Conservation (phyloP, 2,329 filamentous ascomycete species). For the Colletotrichum sp. region DNA sequence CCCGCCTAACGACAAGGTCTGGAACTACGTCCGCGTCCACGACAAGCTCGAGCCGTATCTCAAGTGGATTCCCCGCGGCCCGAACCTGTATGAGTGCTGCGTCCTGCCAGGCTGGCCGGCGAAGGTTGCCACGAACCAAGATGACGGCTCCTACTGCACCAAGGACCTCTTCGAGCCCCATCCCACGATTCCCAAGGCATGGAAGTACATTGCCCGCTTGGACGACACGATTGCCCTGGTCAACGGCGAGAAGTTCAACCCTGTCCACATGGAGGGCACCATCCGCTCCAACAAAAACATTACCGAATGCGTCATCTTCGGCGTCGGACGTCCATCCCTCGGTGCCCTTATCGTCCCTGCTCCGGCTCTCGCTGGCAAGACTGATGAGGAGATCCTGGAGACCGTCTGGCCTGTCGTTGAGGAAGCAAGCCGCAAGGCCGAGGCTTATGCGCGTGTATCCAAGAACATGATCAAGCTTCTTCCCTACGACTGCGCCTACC, state of each 20-base stretch:
- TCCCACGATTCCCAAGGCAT: constrained; percentile 53
- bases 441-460: constrained; percentile 43
- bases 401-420: constrained; percentile 37
- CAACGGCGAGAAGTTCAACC: constrained; percentile 74
- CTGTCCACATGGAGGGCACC: constrained; percentile 62
- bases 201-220: constrained; percentile 66
- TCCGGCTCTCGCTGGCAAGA: constrained; percentile 8
- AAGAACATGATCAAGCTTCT: constrained; percentile 56
- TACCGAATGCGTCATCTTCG: constrained; percentile 65
- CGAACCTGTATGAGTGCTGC: constrained; percentile 39
- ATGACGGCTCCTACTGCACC: constrained; percentile 66
- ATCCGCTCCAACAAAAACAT: constrained; percentile 50
- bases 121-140: constrained; percentile 59
- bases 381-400: constrained; percentile 31
- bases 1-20: constrained; percentile 55
- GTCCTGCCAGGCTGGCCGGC: constrained; percentile 41
- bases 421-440: constrained; percentile 31
- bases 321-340: constrained; percentile 58
- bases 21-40: constrained; percentile 63
- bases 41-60: constrained; percentile 42
- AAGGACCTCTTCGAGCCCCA: constrained; percentile 67
- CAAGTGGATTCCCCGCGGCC: constrained; percentile 34
- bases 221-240: constrained; percentile 67
- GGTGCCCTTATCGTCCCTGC: constrained; percentile 60
- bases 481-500: constrained; percentile 43